A percentile compares a stretch with the other conserved stretches of the same genome.
Evolutionary conservation across 345 rosid genomes (phyloP).

Genomic region (Citropsis articulata): DNA sequence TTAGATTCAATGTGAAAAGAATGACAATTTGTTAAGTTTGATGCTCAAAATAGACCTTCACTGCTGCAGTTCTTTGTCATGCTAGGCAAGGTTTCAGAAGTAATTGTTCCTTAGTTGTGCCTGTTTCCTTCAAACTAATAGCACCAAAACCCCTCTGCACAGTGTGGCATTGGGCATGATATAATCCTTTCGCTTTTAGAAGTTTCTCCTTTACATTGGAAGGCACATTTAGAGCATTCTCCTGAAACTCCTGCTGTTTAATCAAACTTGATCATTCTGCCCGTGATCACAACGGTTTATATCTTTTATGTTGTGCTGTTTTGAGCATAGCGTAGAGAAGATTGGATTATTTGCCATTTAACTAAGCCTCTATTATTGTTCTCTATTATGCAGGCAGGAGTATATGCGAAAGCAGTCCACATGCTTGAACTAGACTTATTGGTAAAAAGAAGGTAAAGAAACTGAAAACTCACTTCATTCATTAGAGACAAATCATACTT

Average conservation of each 20-base stretch:
- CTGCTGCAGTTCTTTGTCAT: neutral
- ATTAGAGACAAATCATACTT: neutral
- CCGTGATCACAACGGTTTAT: neutral
- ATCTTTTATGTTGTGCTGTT: neutral
- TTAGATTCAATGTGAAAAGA: neutral
- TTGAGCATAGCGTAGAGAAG: neutral
- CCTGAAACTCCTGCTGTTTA: neutral
- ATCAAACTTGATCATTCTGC: neutral
- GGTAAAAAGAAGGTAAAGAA: slow-evolving; percentile 54
- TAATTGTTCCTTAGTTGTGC: neutral
- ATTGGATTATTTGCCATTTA: neutral
- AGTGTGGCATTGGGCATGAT: too few relatives aligned
- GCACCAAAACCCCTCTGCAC: neutral
- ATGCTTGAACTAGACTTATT: slow-evolving; percentile 76
- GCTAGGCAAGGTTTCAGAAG: neutral
- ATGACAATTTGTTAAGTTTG: neutral
- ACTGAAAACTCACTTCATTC: neutral
- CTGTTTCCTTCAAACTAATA: neutral
- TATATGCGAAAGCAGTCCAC: slow-evolving; percentile 63
- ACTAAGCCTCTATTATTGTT: neutral
- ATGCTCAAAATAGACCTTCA: neutral
- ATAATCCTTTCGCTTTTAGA: too few relatives aligned
- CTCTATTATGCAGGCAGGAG: slow-evolving; percentile 56
- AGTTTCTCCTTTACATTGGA: too few relatives aligned
- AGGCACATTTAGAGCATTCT: neutral